Percentiles rank a stretch among this genome's conserved stretches.
These are phyloP conservation scores for Paramecium primaurelia DNA, from an alignment of 73 alveolate genomes.

Conservation along the genomic window DNA sequence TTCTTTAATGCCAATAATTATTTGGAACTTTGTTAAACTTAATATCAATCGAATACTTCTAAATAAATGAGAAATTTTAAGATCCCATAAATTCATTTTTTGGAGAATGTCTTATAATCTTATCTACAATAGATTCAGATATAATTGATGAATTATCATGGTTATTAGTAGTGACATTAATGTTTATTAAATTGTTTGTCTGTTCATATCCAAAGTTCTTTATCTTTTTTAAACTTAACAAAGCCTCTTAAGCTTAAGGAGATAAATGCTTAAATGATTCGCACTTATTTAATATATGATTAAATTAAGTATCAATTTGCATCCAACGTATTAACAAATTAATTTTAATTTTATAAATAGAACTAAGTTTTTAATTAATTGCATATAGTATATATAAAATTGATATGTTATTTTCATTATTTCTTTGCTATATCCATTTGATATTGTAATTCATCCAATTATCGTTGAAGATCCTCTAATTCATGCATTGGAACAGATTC, in stretches of 20 bases:
- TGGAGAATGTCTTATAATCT: neutral
- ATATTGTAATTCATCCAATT: slow-evolving; percentile 1
- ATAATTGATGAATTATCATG: neutral
- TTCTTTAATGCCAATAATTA: neutral
- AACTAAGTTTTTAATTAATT: neutral
- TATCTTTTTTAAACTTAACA: neutral
- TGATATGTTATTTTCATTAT: neutral
- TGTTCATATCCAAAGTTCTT: neutral
- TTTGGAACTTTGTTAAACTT: neutral
- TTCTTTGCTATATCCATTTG: slow-evolving; percentile 32
- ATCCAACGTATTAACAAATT: slow-evolving; percentile 22
- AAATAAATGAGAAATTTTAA: neutral
- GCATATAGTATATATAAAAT: neutral
- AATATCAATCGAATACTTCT: neutral
- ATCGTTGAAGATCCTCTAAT: slow-evolving; percentile 5
- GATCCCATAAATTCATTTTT: neutral
- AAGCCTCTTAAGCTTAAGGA: neutral
- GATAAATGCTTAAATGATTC: neutral
- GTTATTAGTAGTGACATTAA: neutral
- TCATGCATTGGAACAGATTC: slow-evolving; percentile 8
- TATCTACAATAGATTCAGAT: neutral
- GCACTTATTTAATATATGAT: neutral
- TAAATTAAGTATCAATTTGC: neutral
- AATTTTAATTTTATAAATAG: neutral
- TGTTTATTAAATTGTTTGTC: neutral